These are phyloP conservation scores for Eragrostis curvula DNA, from an alignment of 176 grass and related monocot genomes.

Conservation along the genomic window DNA sequence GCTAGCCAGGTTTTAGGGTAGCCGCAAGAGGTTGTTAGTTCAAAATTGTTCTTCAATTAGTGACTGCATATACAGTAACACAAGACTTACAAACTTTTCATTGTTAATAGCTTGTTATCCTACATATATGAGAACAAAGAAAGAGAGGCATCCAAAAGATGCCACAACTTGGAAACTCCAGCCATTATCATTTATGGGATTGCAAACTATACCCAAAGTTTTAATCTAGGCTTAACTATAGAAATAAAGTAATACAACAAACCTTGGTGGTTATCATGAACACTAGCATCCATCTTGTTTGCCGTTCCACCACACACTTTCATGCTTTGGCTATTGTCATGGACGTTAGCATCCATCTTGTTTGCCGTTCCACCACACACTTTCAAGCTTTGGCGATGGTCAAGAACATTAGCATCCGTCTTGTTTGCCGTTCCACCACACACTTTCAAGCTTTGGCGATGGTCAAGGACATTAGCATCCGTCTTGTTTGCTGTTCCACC, in stretches of 20 bases:
- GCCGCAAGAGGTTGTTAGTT: neutral
- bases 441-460: neutral
- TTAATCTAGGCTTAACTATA: too few species aligned
- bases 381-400: neutral
- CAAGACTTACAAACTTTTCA: neutral
- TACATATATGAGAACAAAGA: neutral
- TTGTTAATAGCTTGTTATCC: neutral
- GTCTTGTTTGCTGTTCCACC: neutral
- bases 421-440: neutral
- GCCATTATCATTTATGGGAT: neutral
- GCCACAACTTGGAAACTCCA: neutral
- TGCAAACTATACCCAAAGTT: neutral
- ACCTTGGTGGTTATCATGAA: slow-evolving; percentile 21
- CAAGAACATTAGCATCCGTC: slow-evolving; percentile 3
- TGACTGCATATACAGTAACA: neutral
- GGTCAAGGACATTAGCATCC: neutral
- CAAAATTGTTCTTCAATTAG: slow-evolving; percentile 8
- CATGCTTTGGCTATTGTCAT: too few species aligned
- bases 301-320: neutral
- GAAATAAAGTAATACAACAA: neutral
- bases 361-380: neutral
- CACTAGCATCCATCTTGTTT: slow-evolving; percentile 16
- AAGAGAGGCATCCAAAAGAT: neutral
- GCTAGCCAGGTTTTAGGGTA: slow-evolving; percentile 12
- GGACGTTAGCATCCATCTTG: slow-evolving; percentile 20